Base-by-base conservation (phyloP, 306 rosid species). In the Astragalus membranaceus region DNA sequence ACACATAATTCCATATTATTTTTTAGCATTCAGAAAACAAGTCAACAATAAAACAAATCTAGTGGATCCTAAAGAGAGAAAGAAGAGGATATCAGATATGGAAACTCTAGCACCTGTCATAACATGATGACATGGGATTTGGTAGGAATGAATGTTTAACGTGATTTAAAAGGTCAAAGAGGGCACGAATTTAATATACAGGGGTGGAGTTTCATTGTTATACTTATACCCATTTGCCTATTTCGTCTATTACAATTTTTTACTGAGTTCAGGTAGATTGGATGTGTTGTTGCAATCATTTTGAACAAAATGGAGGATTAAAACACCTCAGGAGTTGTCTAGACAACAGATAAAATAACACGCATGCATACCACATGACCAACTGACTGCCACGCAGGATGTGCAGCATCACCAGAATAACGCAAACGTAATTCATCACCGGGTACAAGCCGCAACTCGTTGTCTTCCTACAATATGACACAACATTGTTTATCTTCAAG, bases 381-480 rank as follows among this genome's bases (percentile, higher is more conserved):
- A 71, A 95, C 99, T 64, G 99, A 91, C 80, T 95, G 97, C 99
- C 99, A 95, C 3, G 99, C 96, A 50, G 99, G 99, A 85, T 95
- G 99, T 44, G 95, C 97, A 49, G 99, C 99, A 86, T 95, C 99
- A 62, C 99, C 99, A 73, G 99, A 95, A 80, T 95, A 95, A 9
- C 99, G 96, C 77, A 95, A 73, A 46, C 97, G 87, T 79, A 95
- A 82, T 84, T 95, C 99, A 79, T 95, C 99, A 63, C 99, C 99
- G 42, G 99, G 99, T 67, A 95, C 99, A 75, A 95, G 99, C 52
- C 97, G 93, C 82, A 95, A 78, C 75, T 95, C 99, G 72, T 95
- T 95, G 81, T 95, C 99, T 86, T 95, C 98, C 98, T 94, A 80
- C 61, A 80, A 49, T 68, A 80, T 49, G 36, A 47, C 36, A 84